Evolutionary conservation across 352 stramenopile genomes (phyloP), one percentile per base, ranked within the genome.

Genomic region (Phytophthora litchii): DNA sequence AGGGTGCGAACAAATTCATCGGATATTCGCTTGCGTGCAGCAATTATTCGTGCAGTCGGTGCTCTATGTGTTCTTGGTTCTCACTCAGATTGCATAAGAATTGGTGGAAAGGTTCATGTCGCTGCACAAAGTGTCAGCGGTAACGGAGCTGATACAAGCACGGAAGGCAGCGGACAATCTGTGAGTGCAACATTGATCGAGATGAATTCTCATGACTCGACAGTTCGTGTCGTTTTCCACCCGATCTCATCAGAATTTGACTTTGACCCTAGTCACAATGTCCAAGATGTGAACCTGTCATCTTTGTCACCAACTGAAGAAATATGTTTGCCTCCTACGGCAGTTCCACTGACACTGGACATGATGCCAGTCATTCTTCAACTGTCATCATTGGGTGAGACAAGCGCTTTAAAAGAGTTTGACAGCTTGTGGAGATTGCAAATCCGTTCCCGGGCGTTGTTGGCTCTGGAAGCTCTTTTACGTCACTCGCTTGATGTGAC

Each of bases 301-400:
- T 78, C 71, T 9, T 35, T 96, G 3, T 88, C 84, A 1, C 87
- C 87, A 0, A 76, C 83, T 12, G 87, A 96, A 76, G 85, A 94
- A 70, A 80, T 95, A 4, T 69, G 73, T n/a, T 70, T 92, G 16
- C 67, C 80, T 5, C 72, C 76, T 2, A 70, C 83, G 12, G 68
- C 70, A 5, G 54, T 83, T 7, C 64, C 73, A 11, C 35, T 92
- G 11, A 88, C 74, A 3, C 38, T 78, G 19, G 83, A 92, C 12
- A 91, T 94, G 78, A 92, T 95, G 72, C 86, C 83, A 1, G 77
- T 92, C 1, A 91, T 95, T 60, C 51, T 95, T 2, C 81, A 93
- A 44, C 79, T 95, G 0, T 81, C 80, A 0, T 93, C 83, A 0
- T 61, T 96, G 1, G 81, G 92, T 21, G 77, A 91, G 14, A 86